phyloP scores from a whole-genome alignment of 306 rosid genomes.

The Clitoria ternatea region DNA sequence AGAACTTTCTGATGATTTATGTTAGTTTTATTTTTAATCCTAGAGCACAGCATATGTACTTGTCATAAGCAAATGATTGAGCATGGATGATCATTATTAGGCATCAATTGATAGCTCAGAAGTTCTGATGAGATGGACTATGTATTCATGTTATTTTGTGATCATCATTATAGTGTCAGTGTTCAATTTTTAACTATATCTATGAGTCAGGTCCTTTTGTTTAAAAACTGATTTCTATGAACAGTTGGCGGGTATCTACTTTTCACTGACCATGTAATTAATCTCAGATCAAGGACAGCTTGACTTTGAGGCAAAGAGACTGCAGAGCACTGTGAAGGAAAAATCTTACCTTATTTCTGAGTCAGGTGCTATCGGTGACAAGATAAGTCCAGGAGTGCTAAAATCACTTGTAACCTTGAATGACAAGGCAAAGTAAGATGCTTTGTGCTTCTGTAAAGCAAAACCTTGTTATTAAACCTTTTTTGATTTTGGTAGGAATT shows the following conservation, averaged over 20 bases:
- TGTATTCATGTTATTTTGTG: background rate
- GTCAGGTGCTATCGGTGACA: constrained; percentile 69
- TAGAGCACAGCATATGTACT: background rate
- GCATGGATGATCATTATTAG: constrained; percentile 2
- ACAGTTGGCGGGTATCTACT: background rate
- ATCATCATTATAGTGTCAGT: background rate
- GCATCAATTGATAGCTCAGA: background rate
- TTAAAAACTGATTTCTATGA: background rate
- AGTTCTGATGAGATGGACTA: background rate
- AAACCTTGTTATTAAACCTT: no score
- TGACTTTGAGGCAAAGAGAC: constrained; percentile 70
- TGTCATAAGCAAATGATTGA: background rate
- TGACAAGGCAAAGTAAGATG: constrained; percentile 59
- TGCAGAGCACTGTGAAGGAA: constrained; percentile 77
- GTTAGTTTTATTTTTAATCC: constrained; percentile 1
- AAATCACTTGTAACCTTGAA: constrained; percentile 62
- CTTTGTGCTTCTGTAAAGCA: background rate
- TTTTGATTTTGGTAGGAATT: no score
- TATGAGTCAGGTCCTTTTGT: background rate
- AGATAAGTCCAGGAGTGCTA: constrained; percentile 68
- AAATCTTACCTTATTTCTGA: constrained; percentile 74
- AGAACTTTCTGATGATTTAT: background rate
- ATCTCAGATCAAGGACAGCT: constrained; percentile 67
- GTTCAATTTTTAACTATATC: background rate
- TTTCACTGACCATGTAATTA: constrained; percentile 10